Base-by-base conservation (phyloP, 352 stramenopile species). In the Pythium insidiosum region DNA sequence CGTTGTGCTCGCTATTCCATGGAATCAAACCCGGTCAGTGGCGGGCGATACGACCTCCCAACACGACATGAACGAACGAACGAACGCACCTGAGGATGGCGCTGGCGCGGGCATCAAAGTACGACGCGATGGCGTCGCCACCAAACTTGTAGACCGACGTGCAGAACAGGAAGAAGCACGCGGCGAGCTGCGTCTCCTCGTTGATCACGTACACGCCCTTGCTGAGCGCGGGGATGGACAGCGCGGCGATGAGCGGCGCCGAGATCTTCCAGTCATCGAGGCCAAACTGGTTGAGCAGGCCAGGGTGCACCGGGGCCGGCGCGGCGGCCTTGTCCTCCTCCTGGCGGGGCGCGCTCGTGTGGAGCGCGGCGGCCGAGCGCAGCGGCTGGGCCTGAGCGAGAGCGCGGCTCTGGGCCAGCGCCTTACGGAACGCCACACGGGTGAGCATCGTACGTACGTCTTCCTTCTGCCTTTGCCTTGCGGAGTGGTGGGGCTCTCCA, bases 121-220 rank as follows among this genome's bases (percentile, higher is more conserved):
- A 92, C 60, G 79, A 92, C 31, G 72, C 73, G 46, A 92, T 83
- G 50, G 74, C 70, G 40, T 89, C 63, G 31, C 79, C 79, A 29
- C 79, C 79, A 47, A 78, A 92, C 75, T 92, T 92, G 76, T 92
- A 92, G 26, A 75, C 50, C 40, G 79, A 86, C 40, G 79, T 86
- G 56, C 73, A 79, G 60, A 92, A 89, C 39, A 92, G 73, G 54
- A 87, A 61, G 57, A 92, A 92, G 65, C 79, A 92, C 61, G 69
- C 85, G 18, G 69, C 76, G 36, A 92, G 57, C 61, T 92, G 79
- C 42, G 79, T 81, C 61, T 92, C 79, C 47, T 88, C 79, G 66
- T 88, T 88, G 47, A 92, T 58, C 53, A 88, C 76, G 65, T 92
- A 92, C 25, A 92, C 79, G 66, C 80, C 74, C 56, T 92, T 92